Evolutionary conservation across 306 rosid species (phyloP).

Genomic region (Cercis canadensis): DNA sequence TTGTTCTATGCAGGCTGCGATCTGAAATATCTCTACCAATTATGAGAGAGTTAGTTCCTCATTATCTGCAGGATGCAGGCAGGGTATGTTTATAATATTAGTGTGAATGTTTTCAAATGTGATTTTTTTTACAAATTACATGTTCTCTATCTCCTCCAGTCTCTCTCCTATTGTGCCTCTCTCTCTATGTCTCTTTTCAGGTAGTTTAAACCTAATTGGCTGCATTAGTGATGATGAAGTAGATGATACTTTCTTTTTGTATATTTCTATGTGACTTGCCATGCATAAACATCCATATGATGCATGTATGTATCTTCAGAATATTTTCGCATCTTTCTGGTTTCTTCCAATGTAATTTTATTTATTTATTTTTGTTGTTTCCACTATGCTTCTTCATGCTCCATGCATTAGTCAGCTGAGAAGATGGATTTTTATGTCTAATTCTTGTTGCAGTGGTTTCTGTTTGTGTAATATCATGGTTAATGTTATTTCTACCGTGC

Average conservation of each 20-base stretch:
- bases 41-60: constrained; percentile 94
- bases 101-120: constrained; percentile 29
- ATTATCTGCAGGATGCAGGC: constrained; percentile 92
- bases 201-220: constrained; percentile 21
- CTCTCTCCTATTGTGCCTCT: neutral
- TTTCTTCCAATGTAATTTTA: neutral
- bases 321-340: neutral
- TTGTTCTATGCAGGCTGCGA: constrained; percentile 73
- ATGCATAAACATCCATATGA: no score
- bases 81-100: constrained; percentile 61
- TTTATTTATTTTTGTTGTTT: neutral
- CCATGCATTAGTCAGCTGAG: constrained; percentile 3
- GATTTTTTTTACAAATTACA: neutral
- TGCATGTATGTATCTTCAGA: neutral
- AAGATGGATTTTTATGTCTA: constrained; percentile 10
- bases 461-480: constrained; percentile 3
- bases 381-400: constrained; percentile 4
- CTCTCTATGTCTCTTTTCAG: constrained; percentile 19
- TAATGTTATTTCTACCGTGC: constrained; percentile 20
- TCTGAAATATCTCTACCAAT: constrained; percentile 91
- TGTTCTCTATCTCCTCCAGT: neutral
- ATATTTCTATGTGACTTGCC: neutral
- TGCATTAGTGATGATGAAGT: neutral
- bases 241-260: neutral
- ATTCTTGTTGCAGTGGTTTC: constrained; percentile 25